These are phyloP conservation scores for Pyricularia pennisetigena DNA, from an alignment of 2,329 filamentous ascomycete species.

Conservation along the genomic window DNA sequence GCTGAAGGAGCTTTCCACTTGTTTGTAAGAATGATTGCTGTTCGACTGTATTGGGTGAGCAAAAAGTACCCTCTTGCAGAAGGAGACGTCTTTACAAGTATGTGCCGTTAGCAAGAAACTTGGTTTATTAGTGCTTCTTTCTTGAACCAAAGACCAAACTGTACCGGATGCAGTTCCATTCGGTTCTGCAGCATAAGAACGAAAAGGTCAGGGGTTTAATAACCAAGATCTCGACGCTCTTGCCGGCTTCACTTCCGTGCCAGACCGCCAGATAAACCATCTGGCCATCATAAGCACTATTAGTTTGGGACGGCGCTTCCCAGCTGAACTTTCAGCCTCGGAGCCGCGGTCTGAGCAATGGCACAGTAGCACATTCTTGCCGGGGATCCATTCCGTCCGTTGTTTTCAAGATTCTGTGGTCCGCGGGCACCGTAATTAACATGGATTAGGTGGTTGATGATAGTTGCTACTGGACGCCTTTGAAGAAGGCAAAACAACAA, in stretches of 20 bases:
- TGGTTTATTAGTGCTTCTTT: neutral
- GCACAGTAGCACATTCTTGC: neutral
- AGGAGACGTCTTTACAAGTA: neutral
- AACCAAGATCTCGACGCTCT: neutral
- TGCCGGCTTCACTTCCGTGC: neutral
- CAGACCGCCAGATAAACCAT: neutral
- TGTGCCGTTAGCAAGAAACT: neutral
- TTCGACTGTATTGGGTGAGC: neutral
- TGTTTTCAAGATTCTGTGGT: neutral
- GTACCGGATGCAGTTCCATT: neutral
- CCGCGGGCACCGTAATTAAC: neutral
- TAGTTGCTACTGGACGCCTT: neutral
- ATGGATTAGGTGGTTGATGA: neutral
- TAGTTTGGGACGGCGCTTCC: neutral
- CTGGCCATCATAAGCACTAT: neutral
- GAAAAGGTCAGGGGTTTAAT: neutral
- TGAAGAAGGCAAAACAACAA: neutral
- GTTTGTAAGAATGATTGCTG: neutral
- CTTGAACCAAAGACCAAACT: neutral
- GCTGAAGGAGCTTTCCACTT: neutral
- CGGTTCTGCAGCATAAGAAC: neutral
- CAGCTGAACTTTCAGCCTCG: neutral
- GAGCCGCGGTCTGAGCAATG: neutral
- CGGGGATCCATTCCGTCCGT: neutral
- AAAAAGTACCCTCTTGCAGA: neutral